Conservation (phyloP, 192 early-diverging fungal genomes). For the Obelidium mucronatum region DNA sequence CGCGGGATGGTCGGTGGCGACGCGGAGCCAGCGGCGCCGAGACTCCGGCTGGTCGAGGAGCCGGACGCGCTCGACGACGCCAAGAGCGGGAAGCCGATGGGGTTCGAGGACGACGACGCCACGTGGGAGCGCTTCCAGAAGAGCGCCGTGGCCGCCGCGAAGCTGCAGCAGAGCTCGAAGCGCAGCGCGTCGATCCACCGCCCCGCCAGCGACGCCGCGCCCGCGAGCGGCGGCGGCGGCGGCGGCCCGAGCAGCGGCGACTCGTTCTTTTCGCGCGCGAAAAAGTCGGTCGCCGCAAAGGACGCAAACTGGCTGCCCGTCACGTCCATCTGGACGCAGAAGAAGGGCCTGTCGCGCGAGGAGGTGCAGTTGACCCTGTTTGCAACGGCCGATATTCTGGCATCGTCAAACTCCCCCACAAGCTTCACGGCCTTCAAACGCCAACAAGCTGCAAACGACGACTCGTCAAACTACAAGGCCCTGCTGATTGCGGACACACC, state of each 20-base stretch:
- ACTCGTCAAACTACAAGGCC: slow-evolving; percentile 9
- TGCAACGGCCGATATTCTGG: slow-evolving; percentile 21
- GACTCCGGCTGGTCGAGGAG: too few species aligned
- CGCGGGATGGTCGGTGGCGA: too few species aligned
- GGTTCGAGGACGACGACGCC: slow-evolving; percentile 27
- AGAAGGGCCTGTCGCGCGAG: slow-evolving; percentile 16
- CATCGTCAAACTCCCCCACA: not conserved
- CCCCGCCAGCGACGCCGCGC: too few species aligned
- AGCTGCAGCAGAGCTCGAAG: too few species aligned
- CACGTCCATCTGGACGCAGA: slow-evolving; percentile 16
- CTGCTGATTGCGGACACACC: not conserved
- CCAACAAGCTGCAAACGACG: slow-evolving; percentile 9
- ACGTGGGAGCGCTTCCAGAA: slow-evolving; percentile 6
- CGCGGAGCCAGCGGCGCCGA: too few species aligned
- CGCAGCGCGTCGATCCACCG: too few species aligned
- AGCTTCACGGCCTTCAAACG: slow-evolving; percentile 13
- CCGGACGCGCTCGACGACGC: not conserved
- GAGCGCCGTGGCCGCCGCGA: too few species aligned
- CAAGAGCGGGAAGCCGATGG: slow-evolving; percentile 4
- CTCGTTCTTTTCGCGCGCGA: not conserved
- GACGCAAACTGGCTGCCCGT: slow-evolving; percentile 15
- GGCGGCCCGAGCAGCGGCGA: too few species aligned
- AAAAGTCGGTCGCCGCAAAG: not conserved
- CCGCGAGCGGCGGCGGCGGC: too few species aligned
- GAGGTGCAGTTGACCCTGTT: slow-evolving; percentile 23